phyloP scores from a whole-genome alignment of 2,329 filamentous ascomycete genomes.

The Cercospora nicotianae region DNA sequence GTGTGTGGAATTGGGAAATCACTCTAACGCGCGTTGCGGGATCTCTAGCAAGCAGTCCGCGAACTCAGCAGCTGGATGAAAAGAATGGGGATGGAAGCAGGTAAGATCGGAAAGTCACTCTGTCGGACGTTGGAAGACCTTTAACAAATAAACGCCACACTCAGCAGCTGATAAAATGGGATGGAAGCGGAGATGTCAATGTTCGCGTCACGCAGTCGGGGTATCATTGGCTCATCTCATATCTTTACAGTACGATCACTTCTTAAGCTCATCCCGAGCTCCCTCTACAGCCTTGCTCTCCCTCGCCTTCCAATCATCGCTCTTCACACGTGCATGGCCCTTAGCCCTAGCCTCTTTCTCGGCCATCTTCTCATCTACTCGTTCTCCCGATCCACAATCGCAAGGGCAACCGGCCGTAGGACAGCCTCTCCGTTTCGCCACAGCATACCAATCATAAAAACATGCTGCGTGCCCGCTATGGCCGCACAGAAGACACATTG shows the following conservation, averaged over 20 bases:
- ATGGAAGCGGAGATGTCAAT: not conserved
- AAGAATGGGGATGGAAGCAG: not conserved
- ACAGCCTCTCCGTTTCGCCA: conserved; percentile 56
- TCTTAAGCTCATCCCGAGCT: conserved; percentile 33
- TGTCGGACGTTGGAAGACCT: not conserved
- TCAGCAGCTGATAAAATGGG: not conserved
- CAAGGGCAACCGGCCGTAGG: conserved; percentile 60
- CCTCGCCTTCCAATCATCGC: conserved; percentile 45
- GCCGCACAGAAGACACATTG: conserved; percentile 58
- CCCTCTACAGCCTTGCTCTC: conserved; percentile 48
- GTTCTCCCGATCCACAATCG: conserved; percentile 48
- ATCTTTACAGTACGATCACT: conserved; percentile 1
- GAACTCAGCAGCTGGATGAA: not conserved
- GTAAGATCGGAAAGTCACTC: not conserved
- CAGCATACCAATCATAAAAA: conserved; percentile 57
- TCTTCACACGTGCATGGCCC: conserved; percentile 35
- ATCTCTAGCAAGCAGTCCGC: not conserved
- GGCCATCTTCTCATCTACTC: conserved; percentile 24
- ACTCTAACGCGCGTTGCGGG: not conserved
- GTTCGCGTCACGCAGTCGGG: not conserved
- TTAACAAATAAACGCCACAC: not conserved
- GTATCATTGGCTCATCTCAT: not conserved
- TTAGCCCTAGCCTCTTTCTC: conserved; percentile 42
- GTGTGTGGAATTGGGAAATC: not conserved
- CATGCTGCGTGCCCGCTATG: conserved; percentile 62